A percentile compares a stretch with the other conserved stretches of the same genome.
Evolutionary conservation across 176 grass and related monocot species (phyloP).

Genomic region (Musa troglodytarum): DNA sequence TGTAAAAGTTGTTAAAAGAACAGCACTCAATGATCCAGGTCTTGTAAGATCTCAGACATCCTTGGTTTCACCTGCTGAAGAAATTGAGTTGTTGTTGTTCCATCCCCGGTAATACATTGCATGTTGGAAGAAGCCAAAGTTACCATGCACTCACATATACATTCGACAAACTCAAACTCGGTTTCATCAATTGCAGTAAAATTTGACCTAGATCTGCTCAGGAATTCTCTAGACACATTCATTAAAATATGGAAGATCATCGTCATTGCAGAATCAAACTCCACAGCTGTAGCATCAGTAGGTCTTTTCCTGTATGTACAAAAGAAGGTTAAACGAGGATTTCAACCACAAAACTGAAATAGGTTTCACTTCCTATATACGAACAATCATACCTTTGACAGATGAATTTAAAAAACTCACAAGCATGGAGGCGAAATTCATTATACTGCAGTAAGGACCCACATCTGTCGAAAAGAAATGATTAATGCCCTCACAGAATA

Average conservation of each 20-base stretch:
- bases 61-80: constrained; percentile 72
- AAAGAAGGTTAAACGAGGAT: constrained; percentile 7
- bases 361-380: neutral
- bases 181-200: constrained; percentile 61
- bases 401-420: constrained; percentile 89
- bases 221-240: constrained; percentile 74
- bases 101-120: constrained; percentile 83
- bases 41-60: neutral
- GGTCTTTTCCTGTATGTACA: constrained; percentile 67
- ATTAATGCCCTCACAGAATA: neutral
- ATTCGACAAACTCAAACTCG: constrained; percentile 71
- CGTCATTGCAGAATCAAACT: constrained; percentile 81
- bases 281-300: constrained; percentile 53
- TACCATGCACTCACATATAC: constrained; percentile 85
- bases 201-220: constrained; percentile 55
- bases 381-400: constrained; percentile 63
- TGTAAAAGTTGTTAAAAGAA: neutral
- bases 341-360: neutral
- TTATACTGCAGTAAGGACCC: constrained; percentile 67
- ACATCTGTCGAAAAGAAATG: constrained; percentile 48
- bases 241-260: constrained; percentile 83
- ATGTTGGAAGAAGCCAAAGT: constrained; percentile 94
- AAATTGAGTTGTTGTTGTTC: constrained; percentile 55
- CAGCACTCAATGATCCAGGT: neutral
- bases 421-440: constrained; percentile 90